Evolutionary conservation across 2,329 filamentous ascomycete species (phyloP).

Genomic region (Ophiostoma perfectum): DNA sequence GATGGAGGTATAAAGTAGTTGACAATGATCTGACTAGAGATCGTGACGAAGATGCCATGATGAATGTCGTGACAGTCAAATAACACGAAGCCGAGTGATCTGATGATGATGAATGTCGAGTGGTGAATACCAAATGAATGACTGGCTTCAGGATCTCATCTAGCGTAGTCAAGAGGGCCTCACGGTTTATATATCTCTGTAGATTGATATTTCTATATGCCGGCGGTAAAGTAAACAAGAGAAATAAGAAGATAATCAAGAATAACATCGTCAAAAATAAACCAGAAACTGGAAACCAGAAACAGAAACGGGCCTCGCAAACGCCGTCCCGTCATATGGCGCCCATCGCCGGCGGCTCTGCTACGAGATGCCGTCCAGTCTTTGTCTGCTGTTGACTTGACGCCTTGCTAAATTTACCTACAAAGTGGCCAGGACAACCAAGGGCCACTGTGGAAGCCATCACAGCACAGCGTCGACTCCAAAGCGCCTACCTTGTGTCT

Average conservation of each 20-base stretch:
- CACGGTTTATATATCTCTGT: background rate
- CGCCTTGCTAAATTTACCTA: background rate
- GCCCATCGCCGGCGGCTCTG: conserved; percentile 7
- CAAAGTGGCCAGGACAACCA: background rate
- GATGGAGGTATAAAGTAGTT: no score
- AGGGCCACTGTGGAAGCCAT: background rate
- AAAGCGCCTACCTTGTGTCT: background rate
- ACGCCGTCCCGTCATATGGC: background rate
- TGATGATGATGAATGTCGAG: no score
- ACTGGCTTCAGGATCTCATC: background rate
- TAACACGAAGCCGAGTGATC: no score
- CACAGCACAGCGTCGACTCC: background rate
- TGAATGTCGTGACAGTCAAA: background rate
- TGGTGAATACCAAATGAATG: no score
- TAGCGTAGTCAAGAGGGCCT: background rate
- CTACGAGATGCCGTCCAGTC: background rate
- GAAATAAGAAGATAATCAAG: background rate
- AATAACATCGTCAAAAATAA: background rate
- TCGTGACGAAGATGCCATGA: background rate
- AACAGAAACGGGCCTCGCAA: background rate
- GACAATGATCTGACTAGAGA: background rate
- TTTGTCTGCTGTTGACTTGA: background rate
- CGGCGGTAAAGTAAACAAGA: background rate
- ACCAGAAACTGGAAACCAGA: background rate
- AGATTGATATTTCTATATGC: background rate